Percentiles rank a stretch among this genome's conserved stretches.
Conservation (phyloP, 352 stramenopile genomes). For the Blastocystis sp. region DNA sequence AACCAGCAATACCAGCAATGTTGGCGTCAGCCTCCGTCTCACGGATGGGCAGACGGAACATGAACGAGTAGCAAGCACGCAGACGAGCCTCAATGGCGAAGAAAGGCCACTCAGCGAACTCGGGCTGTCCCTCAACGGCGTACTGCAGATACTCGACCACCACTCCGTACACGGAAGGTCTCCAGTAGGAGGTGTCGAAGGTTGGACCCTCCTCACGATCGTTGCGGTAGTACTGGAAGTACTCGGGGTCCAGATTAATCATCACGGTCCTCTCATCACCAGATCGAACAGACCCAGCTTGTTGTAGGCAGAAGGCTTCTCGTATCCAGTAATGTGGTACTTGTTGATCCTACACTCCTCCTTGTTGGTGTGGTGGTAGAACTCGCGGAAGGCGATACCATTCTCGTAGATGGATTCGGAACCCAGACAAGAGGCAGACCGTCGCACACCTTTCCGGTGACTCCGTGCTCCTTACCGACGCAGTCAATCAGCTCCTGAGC, state of each 20-base stretch:
- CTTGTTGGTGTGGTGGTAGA: not conserved
- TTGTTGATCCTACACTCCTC: too few species aligned
- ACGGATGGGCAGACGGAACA: not conserved
- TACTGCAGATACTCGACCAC: not conserved
- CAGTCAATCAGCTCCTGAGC: slow-evolving; percentile 13
- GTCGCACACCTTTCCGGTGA: not conserved
- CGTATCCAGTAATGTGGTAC: not conserved
- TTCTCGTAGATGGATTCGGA: not conserved
- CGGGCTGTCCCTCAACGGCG: not conserved
- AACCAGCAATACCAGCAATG: too few species aligned
- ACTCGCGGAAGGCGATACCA: not conserved
- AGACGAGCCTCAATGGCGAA: not conserved
- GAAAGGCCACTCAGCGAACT: not conserved
- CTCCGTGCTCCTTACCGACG: not conserved
- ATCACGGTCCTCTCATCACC: not conserved
- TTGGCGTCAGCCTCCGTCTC: too few species aligned
- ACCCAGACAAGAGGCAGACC: not conserved
- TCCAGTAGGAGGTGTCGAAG: not conserved
- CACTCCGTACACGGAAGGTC: not conserved
- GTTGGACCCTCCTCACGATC: not conserved
- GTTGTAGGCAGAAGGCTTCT: not conserved
- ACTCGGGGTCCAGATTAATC: not conserved
- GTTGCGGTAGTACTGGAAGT: slow-evolving; percentile 8
- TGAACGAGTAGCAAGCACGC: not conserved
- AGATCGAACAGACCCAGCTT: not conserved